Conservation (phyloP, 345 rosid species). For the Gossypium stocksii region DNA sequence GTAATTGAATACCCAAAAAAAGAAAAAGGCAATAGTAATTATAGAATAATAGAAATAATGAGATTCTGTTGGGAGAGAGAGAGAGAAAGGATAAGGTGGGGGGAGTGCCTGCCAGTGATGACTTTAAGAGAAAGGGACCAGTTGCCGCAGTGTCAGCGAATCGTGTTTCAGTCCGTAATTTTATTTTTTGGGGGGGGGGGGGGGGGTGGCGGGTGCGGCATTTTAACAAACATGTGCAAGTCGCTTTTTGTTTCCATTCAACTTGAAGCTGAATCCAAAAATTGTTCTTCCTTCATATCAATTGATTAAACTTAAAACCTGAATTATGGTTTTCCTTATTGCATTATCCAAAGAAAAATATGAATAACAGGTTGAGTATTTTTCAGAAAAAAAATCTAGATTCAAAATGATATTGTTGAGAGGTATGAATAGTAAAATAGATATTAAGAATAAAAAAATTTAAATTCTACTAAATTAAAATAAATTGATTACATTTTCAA, state of each 20-base stretch:
- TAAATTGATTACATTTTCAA: no score
- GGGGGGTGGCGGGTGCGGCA: no score
- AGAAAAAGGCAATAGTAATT: not conserved
- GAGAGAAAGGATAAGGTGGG: constrained; percentile 10
- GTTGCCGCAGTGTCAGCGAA: constrained; percentile 13
- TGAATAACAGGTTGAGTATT: no score
- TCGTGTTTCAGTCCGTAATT: not conserved
- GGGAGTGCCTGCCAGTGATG: constrained; percentile 3
- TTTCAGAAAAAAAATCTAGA: no score
- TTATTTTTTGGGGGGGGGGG: not conserved
- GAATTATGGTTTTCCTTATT: not conserved
- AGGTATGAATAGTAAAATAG: no score
- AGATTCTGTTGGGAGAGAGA: not conserved
- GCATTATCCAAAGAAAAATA: no score
- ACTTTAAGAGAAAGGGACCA: constrained; percentile 9
- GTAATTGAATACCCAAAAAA: no score
- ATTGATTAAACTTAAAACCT: not conserved
- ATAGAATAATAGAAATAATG: not conserved
- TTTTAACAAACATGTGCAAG: constrained; percentile 4
- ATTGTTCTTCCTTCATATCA: not conserved
- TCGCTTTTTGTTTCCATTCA: not conserved
- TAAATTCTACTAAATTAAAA: no score
- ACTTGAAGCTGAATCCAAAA: not conserved
- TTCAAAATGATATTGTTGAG: no score
- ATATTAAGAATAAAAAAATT: no score